Evolutionary conservation across 176 grass and related monocot species (phyloP), one percentile per base, ranked within the genome.

Genomic region (Dactylis glomerata): DNA sequence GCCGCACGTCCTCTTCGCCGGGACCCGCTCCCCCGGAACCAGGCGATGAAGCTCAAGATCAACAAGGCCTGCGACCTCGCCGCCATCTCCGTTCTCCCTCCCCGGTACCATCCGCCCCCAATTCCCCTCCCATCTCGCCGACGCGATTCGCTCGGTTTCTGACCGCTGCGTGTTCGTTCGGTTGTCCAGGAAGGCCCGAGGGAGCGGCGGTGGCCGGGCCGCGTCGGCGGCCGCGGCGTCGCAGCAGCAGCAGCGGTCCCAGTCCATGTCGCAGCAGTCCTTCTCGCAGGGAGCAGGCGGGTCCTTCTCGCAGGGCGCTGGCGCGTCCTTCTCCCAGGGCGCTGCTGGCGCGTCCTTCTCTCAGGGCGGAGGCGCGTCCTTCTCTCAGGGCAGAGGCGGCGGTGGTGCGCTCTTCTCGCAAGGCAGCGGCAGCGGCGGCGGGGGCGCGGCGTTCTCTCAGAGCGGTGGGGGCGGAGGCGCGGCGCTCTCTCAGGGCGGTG

Each of bases 31-130:
- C 49, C 2, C 11, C 66, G 70, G 58, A 46, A 22, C 56, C 8
- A 52, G 10, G 82, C 59, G 47, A 95, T 98, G 96, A 98, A 98
- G 88, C 88, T 94, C 45, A 90, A 84, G 81, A 94, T 96, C 81
- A 96, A 95, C 81, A 93, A 98, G 85, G 93, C 91, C 17, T 98
- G 93, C 91, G 91, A 94, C 91, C 90, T 98, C 27, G 84, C 83
- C 83, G 94, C 96, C 80, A 98, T 98, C 83, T 99, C 96, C 63
- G 96, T 94, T 51, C 90, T 96, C 85, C 96, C 93, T 76, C 91
- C 88, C 30, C 91, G 96, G 93, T 92, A 41, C 71, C 6, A 44
- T 44, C 8, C 41, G 10, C 41, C 34, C 34, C 34, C 34, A 37
- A 37, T 37, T 37, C 34, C 34, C 34, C 34, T 37, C 34, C 34